phyloP scores from a whole-genome alignment of 768 basidiomycete genomes.

The Auriscalpium microsporum region DNA sequence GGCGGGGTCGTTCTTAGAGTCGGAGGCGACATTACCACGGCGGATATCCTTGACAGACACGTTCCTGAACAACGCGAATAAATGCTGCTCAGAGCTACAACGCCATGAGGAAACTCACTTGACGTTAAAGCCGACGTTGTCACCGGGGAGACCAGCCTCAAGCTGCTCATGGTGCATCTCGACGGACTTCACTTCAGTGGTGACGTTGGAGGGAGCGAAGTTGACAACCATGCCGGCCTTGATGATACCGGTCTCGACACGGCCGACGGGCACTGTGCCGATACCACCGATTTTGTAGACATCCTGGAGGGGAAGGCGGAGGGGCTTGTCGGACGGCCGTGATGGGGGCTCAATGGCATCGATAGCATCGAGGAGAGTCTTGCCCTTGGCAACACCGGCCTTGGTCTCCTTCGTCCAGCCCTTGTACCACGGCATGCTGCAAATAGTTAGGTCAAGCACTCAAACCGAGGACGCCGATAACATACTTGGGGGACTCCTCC shows the following conservation, averaged over 20 bases:
- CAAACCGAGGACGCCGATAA: constrained; percentile 3
- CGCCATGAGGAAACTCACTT: constrained; percentile 44
- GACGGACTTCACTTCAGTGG: constrained; percentile 99
- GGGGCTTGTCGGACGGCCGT: constrained; percentile 98
- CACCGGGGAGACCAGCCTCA: constrained; percentile 88
- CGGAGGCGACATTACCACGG: constrained; percentile 98
- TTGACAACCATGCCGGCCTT: constrained; percentile 99
- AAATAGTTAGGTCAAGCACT: constrained; percentile 8
- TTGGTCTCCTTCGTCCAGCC: constrained; percentile 98
- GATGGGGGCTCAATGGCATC: constrained; percentile 97
- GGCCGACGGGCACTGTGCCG: constrained; percentile 99
- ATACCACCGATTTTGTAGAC: constrained; percentile 99
- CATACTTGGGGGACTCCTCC: constrained; percentile 93
- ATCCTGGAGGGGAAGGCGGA: constrained; percentile 99
- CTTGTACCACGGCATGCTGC: constrained; percentile 99
- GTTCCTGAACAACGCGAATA: constrained; percentile 53
- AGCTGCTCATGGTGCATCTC: constrained; percentile 99
- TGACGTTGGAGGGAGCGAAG: constrained; percentile 96
- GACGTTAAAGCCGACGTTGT: constrained; percentile 99
- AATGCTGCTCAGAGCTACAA: background rate
- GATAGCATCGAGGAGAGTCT: constrained; percentile 99
- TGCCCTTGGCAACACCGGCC: constrained; percentile 88
- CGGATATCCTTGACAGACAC: constrained; percentile 99
- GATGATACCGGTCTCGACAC: constrained; percentile 99
- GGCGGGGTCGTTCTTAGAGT: constrained; percentile 99